These are phyloP conservation scores for Melastoma candidum DNA, from an alignment of 441 rosid genomes.

Conservation along the genomic window DNA sequence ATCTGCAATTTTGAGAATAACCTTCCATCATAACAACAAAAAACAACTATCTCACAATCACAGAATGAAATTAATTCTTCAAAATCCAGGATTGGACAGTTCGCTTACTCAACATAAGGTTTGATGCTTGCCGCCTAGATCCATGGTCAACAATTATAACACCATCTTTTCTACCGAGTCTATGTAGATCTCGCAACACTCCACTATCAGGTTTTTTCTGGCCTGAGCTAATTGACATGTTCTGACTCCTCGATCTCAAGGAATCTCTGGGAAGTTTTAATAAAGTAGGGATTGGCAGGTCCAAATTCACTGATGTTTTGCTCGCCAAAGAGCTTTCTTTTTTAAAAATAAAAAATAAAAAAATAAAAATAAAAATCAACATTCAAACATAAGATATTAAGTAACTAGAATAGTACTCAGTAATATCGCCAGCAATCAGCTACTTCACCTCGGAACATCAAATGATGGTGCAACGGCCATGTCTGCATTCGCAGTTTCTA, in stretches of 20 bases:
- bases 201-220: conserved; percentile 22
- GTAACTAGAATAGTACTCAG: no score
- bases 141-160: conserved; percentile 90
- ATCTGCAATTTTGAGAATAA: conserved; percentile 38
- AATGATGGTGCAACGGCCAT: no score
- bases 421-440: no score
- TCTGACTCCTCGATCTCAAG: conserved; percentile 17
- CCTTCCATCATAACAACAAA: neutral
- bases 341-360: no score
- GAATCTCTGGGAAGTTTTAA: neutral
- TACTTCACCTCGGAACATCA: no score
- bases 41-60: neutral
- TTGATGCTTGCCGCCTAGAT: conserved; percentile 77
- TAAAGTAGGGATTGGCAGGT: conserved; percentile 11
- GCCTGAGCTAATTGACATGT: conserved; percentile 11
- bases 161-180: conserved; percentile 54
- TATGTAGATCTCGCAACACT: conserved; percentile 12
- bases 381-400: no score
- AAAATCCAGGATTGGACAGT: neutral
- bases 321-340: conserved; percentile 11
- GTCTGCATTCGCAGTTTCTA: no score
- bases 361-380: no score
- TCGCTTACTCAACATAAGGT: conserved; percentile 70
- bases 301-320: conserved; percentile 7
- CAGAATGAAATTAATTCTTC: neutral